Conservation (phyloP, 768 basidiomycete species). For the Scleroderma bovista region DNA sequence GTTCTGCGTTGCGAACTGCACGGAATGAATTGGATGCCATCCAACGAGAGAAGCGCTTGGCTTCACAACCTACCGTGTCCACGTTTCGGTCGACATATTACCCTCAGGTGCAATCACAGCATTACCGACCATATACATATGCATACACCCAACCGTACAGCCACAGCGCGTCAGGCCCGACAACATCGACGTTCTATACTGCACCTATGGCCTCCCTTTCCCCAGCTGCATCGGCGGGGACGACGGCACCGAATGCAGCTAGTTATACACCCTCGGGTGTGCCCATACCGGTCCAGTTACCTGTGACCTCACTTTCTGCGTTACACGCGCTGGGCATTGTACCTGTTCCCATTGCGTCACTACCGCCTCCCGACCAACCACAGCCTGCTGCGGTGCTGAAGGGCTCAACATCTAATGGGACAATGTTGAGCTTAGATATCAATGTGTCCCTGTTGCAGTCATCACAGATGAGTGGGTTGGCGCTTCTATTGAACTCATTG, state of each 20-base stretch:
- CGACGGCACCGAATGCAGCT: slow-evolving; percentile 29
- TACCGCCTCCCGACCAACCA: slow-evolving; percentile 49
- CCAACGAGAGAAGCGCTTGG: slow-evolving; percentile 62
- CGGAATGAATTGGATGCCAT: slow-evolving; percentile 61
- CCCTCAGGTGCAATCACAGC: slow-evolving; percentile 40
- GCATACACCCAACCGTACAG: slow-evolving; percentile 57
- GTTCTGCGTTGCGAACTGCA: slow-evolving; percentile 54
- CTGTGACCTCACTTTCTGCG: slow-evolving; percentile 50
- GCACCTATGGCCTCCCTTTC: slow-evolving; percentile 23
- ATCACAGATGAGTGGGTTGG: slow-evolving; percentile 73
- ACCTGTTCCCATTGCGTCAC: slow-evolving; percentile 54
- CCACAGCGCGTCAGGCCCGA: slow-evolving; percentile 14
- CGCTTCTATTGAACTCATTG: slow-evolving; percentile 64
- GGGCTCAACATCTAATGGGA: slow-evolving; percentile 65
- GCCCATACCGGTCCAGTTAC: slow-evolving; percentile 63
- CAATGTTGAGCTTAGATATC: slow-evolving; percentile 71
- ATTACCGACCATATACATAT: slow-evolving; percentile 63
- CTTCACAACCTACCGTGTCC: slow-evolving; percentile 28
- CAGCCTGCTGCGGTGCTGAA: slow-evolving; percentile 75
- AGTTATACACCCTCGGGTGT: slow-evolving; percentile 25
- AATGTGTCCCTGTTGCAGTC: slow-evolving; percentile 69
- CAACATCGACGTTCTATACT: slow-evolving; percentile 19
- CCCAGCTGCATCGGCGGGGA: slow-evolving; percentile 15
- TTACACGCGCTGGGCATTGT: slow-evolving; percentile 69
- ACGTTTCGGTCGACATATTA: slow-evolving; percentile 38